Conservation (phyloP, 2,329 filamentous ascomycete genomes). For the Colletotrichum tamarilloi region DNA sequence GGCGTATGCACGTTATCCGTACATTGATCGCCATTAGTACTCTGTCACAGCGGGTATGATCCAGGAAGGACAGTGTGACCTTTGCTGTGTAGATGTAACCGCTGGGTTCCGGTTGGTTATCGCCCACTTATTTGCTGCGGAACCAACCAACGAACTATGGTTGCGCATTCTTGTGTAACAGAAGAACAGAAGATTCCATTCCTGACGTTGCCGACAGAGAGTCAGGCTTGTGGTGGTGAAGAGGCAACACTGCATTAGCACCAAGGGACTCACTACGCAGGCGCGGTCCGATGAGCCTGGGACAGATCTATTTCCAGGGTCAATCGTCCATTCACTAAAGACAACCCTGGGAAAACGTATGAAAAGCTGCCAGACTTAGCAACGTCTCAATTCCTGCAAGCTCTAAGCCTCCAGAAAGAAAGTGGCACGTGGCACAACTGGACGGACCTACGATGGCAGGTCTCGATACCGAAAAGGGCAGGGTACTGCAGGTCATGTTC, state of each 20-base stretch:
- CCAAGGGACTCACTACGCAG: conserved; percentile 3
- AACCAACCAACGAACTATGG: background rate
- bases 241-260: conserved; percentile 10
- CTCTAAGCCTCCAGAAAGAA: conserved; percentile 9
- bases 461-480: conserved; percentile 24
- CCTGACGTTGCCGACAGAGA: background rate
- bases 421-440: conserved; percentile 20
- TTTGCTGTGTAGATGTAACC: background rate
- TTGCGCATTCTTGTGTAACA: background rate
- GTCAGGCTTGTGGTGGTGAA: background rate
- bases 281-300: conserved; percentile 26
- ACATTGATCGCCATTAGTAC: background rate
- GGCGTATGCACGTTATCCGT: background rate
- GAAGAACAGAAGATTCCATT: conserved; percentile 10
- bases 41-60: background rate
- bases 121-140: background rate
- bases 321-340: background rate
- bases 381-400: conserved; percentile 5
- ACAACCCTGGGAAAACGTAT: background rate
- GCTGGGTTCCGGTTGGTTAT: background rate
- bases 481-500: conserved; percentile 24
- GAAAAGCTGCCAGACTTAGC: conserved; percentile 10
- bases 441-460: conserved; percentile 21
- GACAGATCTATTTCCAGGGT: conserved; percentile 12
- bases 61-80: background rate